A percentile compares a stretch with the other conserved stretches of the same genome.
phyloP scores from a whole-genome alignment of 257 asterid genomes.

The Apocynum venetum region DNA sequence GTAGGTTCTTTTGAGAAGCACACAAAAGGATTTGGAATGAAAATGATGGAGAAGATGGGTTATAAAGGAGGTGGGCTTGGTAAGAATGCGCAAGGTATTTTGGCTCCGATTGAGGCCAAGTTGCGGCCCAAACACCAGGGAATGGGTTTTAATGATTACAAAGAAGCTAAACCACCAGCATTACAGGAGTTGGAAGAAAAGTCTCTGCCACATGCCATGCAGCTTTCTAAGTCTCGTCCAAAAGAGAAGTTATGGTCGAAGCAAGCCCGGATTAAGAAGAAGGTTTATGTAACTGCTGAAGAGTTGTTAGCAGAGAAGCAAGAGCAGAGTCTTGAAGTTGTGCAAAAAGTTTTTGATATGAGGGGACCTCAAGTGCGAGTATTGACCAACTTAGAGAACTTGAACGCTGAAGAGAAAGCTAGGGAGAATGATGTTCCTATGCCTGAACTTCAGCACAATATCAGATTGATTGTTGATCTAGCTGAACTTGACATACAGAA shows the following conservation, averaged over 20 bases:
- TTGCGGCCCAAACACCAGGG: constrained; percentile 88
- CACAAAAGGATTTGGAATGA: constrained; percentile 75
- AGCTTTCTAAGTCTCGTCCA: constrained; percentile 35
- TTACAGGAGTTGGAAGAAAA: constrained; percentile 44
- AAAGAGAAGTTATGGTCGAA: constrained; percentile 77
- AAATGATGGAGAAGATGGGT: constrained; percentile 85
- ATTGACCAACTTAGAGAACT: constrained; percentile 74
- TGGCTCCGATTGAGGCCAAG: constrained; percentile 75
- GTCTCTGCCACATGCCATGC: constrained; percentile 31
- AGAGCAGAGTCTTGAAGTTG: constrained; percentile 67
- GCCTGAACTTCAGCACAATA: constrained; percentile 94
- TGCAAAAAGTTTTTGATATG: constrained; percentile 90
- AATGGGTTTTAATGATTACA: constrained; percentile 82
- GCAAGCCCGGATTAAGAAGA: constrained; percentile 57
- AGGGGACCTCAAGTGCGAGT: constrained; percentile 98
- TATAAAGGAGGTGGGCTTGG: constrained; percentile 95
- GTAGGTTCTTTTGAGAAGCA: constrained; percentile 72
- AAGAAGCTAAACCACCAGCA: constrained; percentile 49
- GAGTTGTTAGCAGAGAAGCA: constrained; percentile 73
- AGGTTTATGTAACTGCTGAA: constrained; percentile 59
- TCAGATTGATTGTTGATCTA: constrained; percentile 64
- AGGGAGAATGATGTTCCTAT: constrained; percentile 72
- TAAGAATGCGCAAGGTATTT: constrained; percentile 73
- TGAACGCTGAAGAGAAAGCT: constrained; percentile 76
- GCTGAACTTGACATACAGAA: constrained; percentile 79